Conservation (phyloP, 2,329 filamentous ascomycete genomes). For the Aspergillus terreus region DNA sequence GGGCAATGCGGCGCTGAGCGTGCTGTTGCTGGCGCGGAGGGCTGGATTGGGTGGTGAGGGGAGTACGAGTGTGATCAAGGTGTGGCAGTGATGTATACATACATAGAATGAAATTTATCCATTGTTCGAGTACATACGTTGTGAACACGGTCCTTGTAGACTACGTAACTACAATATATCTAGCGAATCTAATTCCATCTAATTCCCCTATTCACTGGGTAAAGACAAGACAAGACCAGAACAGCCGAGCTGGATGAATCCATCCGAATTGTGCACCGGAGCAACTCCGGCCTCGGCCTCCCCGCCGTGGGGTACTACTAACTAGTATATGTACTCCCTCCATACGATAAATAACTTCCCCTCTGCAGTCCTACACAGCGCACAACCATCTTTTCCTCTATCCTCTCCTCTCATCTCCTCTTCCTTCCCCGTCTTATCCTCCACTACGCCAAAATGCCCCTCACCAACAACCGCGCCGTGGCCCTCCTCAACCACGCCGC, state of each 20-base stretch:
- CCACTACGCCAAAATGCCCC: constrained; percentile 23
- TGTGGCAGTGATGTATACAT: constrained; percentile 13
- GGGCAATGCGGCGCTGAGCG: constrained; percentile 34
- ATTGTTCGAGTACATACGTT: no score
- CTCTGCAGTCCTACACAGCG: constrained; percentile 1
- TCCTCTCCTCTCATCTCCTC: neutral
- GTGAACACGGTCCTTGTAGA: no score
- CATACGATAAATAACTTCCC: neutral
- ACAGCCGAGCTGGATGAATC: no score
- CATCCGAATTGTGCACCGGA: neutral
- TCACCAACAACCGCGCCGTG: constrained; percentile 50
- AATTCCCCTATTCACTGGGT: neutral
- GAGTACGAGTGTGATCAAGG: constrained; percentile 30
- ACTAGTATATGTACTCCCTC: neutral
- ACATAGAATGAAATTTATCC: no score
- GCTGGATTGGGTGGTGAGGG: constrained; percentile 28
- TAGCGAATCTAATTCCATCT: no score
- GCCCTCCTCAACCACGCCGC: constrained; percentile 56
- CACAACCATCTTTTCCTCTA: neutral
- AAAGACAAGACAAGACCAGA: neutral
- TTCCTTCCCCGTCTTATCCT: neutral
- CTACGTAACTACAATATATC: no score
- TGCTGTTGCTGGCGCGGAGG: constrained; percentile 30
- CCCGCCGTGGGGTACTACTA: neutral
- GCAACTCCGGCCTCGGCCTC: neutral